Evolutionary conservation across 768 basidiomycete genomes (phyloP).

Genomic region (Naganishia vishniacii): DNA sequence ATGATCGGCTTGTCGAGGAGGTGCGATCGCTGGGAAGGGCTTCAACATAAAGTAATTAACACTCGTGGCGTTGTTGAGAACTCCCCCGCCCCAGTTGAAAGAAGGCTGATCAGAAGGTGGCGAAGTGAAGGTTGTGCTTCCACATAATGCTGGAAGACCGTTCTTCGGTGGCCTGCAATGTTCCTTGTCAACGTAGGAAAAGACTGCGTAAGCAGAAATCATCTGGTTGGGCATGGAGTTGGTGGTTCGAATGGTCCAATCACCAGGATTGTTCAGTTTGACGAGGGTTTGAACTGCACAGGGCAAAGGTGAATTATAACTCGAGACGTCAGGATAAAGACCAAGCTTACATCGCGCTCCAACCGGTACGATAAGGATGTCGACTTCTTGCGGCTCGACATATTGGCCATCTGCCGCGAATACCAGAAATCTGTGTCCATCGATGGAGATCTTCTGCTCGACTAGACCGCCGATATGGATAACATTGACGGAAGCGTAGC

Average conservation of each 20-base stretch:
- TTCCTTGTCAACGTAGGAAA: slow-evolving; percentile 18
- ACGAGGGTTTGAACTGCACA: slow-evolving; percentile 19
- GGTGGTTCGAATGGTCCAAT: slow-evolving; percentile 25
- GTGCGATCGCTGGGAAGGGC: slow-evolving; percentile 20
- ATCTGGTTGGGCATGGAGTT: slow-evolving; percentile 22
- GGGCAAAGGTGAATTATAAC: too few species aligned
- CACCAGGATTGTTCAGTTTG: slow-evolving; percentile 25
- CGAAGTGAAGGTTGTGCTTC: slow-evolving; percentile 9
- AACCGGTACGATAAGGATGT: slow-evolving; percentile 14
- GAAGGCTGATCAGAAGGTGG: slow-evolving; percentile 19
- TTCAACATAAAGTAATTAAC: slow-evolving; percentile 9
- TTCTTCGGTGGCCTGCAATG: slow-evolving; percentile 5
- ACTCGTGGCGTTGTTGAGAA: slow-evolving; percentile 8
- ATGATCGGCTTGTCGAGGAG: neutral
- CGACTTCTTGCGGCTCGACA: slow-evolving; percentile 20
- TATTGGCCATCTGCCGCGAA: slow-evolving; percentile 24
- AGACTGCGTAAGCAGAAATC: slow-evolving; percentile 21
- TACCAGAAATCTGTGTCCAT: slow-evolving; percentile 22
- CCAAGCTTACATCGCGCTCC: slow-evolving; percentile 18
- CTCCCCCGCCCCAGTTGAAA: slow-evolving; percentile 17
- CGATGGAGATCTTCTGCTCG: slow-evolving; percentile 23
- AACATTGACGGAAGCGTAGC: slow-evolving; percentile 18
- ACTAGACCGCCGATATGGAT: slow-evolving; percentile 21
- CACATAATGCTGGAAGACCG: slow-evolving; percentile 20
- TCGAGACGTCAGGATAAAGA: neutral